phyloP scores from a whole-genome alignment of 352 stramenopile species.

The Globisporangium nodosum region DNA sequence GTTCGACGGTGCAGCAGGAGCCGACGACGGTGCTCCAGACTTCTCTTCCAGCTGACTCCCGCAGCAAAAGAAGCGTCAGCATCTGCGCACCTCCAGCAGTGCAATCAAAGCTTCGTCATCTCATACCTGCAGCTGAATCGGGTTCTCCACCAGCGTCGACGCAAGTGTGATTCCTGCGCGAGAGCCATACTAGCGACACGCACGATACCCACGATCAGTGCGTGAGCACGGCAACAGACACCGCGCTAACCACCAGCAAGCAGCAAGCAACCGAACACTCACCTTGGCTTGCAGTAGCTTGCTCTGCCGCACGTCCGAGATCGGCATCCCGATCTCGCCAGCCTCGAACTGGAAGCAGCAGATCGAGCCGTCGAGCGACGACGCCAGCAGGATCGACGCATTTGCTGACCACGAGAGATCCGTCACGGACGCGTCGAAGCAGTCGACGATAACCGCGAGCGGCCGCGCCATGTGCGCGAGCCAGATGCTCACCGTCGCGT shows the following conservation, averaged over 20 bases:
- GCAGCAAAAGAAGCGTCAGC: background rate
- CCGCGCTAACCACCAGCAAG: background rate
- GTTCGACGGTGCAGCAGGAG: slow-evolving; percentile 1
- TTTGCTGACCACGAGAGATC: slow-evolving; percentile 69
- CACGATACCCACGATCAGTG: background rate
- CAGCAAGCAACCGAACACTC: background rate
- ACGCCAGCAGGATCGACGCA: slow-evolving; percentile 57
- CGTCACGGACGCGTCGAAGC: slow-evolving; percentile 80
- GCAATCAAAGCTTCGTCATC: background rate
- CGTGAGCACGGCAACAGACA: background rate
- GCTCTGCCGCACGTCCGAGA: slow-evolving; percentile 69
- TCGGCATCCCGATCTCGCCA: slow-evolving; percentile 60
- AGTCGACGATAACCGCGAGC: slow-evolving; percentile 75
- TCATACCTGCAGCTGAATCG: slow-evolving; percentile 65
- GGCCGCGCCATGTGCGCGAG: slow-evolving; percentile 71
- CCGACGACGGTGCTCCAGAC: slow-evolving; percentile 10
- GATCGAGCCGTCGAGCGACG: slow-evolving; percentile 75
- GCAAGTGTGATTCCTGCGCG: slow-evolving; percentile 73
- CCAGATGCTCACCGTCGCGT: slow-evolving; percentile 85
- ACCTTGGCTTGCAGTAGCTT: slow-evolving; percentile 80
- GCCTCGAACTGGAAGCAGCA: slow-evolving; percentile 76
- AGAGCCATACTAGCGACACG: slow-evolving; percentile 60
- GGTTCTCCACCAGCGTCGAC: slow-evolving; percentile 76
- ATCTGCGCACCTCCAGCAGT: background rate
- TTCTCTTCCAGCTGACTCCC: slow-evolving; percentile 58